Evolutionary conservation across 2,329 filamentous ascomycete species (phyloP), one percentile per base, ranked within the genome.

Genomic region (Colletotrichum eremochloae): DNA sequence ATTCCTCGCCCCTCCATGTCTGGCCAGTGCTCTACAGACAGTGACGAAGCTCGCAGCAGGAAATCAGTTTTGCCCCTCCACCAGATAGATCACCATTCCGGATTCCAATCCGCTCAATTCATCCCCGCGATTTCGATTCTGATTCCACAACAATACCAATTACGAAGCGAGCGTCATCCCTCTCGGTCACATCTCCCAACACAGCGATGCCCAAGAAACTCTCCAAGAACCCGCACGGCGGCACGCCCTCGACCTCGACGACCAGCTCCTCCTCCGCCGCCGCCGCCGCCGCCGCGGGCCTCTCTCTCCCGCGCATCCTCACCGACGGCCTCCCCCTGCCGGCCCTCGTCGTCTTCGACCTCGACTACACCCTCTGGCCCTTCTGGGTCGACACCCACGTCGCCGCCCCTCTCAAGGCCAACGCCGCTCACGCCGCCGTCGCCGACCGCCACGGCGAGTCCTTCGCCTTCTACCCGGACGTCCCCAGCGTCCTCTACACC

Each of bases 311-410:
- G 5, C 44, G 79, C 31, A 84, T 86, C 76, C 84, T 89, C 48
- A 78, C 80, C 75, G 86, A 89, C 81, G 82, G 90, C 53, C 88
- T 91, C 0, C 93, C 94, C 0, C 88, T 97, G 1, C 95, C 95
- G 0, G 91, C 92, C 74, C 88, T 97, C 76, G 88, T 98, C 77
- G 93, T 96, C 75, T 98, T 98, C 84, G 96, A 98, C 81, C 90
- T 98, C 74, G 96, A 98, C 86, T 98, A 98, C 86, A 98, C 96
- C 0, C 87, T 98, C n/a, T 98, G 96, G 96, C 95, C 95, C 5
- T 98, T 98, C 84, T 98, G 96, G 96, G 92, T 97, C 1, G 96
- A 98, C 85, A 97, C 95, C 4, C 95, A 98, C 82, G 93, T 96
- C 77, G 90, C 90, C 33, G 88, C 91, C 8, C 95, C 95, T 0